Conservation (phyloP, 2,329 filamentous ascomycete genomes). For the Fusarium nygamai region DNA sequence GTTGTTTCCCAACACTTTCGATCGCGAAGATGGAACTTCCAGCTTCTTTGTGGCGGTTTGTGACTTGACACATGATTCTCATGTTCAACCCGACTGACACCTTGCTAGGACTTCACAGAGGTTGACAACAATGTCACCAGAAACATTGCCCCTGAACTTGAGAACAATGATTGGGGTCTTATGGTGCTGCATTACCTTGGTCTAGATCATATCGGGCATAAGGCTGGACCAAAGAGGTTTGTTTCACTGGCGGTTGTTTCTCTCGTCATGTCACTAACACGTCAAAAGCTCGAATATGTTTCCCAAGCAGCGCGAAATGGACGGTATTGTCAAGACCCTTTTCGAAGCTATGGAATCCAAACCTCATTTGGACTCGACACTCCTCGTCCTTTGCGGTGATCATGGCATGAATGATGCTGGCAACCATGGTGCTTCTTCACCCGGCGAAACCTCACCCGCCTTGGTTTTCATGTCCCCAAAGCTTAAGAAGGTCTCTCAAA, state of each 20-base stretch:
- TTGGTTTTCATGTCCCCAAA: constrained; percentile 92
- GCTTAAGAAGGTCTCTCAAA: constrained; percentile 65
- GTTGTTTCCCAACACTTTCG: constrained; percentile 90
- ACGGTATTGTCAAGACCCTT: constrained; percentile 78
- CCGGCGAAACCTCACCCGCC: constrained; percentile 93
- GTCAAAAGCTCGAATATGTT: constrained; percentile 81
- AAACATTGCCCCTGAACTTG: constrained; percentile 81
- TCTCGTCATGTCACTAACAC: not conserved
- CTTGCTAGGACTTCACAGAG: constrained; percentile 86
- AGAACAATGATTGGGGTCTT: constrained; percentile 84
- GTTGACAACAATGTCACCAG: constrained; percentile 98
- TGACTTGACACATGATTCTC: constrained; percentile 35
- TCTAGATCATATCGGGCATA: constrained; percentile 97
- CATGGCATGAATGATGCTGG: constrained; percentile 99
- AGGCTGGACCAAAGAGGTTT: constrained; percentile 86
- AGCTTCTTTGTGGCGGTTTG: constrained; percentile 97
- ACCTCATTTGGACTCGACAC: constrained; percentile 76
- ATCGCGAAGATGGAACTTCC: constrained; percentile 88
- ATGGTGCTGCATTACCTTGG: constrained; percentile 97
- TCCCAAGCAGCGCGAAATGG: constrained; percentile 95
- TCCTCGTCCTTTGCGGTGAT: constrained; percentile 90
- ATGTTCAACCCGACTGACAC: not conserved
- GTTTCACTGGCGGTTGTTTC: not conserved
- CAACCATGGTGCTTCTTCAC: constrained; percentile 93
- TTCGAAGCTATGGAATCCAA: constrained; percentile 78